phyloP scores from a whole-genome alignment of 208 protist genomes.

The Trypanosomatidae sp. region DNA sequence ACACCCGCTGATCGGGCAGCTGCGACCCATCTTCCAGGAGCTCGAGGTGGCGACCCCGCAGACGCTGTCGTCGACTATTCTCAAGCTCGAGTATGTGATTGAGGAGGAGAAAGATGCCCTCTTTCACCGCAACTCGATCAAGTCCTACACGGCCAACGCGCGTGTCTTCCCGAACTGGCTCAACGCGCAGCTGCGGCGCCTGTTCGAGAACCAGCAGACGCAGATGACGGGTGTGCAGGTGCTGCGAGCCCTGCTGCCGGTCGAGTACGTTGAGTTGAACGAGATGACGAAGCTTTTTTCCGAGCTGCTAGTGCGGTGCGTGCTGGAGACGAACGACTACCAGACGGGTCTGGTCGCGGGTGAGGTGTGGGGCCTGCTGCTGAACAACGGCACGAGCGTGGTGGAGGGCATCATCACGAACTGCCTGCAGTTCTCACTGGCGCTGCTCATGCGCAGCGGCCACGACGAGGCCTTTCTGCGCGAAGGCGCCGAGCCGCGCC shows the following conservation, averaged over 20 bases:
- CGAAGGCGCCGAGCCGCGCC: conserved; percentile 4
- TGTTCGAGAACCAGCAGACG: conserved; percentile 66
- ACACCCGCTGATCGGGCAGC: conserved; percentile 84
- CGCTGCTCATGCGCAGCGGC: conserved; percentile 36
- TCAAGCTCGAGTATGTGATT: conserved; percentile 84
- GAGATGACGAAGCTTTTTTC: conserved; percentile 77
- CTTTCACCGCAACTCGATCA: conserved; percentile 62
- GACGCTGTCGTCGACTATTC: conserved; percentile 67
- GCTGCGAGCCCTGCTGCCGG: conserved; percentile 59
- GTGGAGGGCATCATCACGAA: conserved; percentile 68
- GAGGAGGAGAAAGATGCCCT: conserved; percentile 86
- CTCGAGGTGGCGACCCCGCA: conserved; percentile 37
- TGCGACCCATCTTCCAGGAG: conserved; percentile 84
- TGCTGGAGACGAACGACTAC: conserved; percentile 48
- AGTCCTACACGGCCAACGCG: conserved; percentile 44
- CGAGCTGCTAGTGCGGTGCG: conserved; percentile 59
- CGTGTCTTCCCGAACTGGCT: conserved; percentile 66
- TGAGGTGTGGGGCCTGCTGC: conserved; percentile 75
- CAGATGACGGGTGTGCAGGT: conserved; percentile 67
- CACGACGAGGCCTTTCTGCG: conserved; percentile 42
- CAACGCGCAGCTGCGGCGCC: conserved; percentile 64
- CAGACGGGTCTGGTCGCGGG: conserved; percentile 48
- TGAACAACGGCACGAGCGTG: conserved; percentile 74
- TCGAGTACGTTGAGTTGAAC: conserved; percentile 83
- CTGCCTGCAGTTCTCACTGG: conserved; percentile 59